Evolutionary conservation across 2,329 filamentous ascomycete genomes (phyloP), one percentile per base, ranked within the genome.

Genomic region (Pseudohalonectria lignicola): DNA sequence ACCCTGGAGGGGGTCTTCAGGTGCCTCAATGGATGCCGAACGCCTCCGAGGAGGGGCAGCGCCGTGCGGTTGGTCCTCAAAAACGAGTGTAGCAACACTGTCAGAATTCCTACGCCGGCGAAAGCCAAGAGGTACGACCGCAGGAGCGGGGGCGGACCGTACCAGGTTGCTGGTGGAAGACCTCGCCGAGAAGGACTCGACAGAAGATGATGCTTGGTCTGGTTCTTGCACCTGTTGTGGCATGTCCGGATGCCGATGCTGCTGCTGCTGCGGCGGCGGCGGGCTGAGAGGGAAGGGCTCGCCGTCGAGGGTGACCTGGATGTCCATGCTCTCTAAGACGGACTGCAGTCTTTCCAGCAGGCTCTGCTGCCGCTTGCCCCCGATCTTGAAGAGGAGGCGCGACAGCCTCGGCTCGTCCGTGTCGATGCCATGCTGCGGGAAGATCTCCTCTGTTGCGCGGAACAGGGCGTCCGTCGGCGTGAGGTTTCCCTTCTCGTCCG

Each of bases 391-490:
- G 40, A 94, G 62, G 49, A 93, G 79, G 45, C 81, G 76, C 46
- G 86, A 78, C 51, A 87, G 80, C 47, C 82, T 76, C 48, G 79
- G 77, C 50, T 57, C 56, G 49, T 84, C 78, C n/a, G 76, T 70
- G 42, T 85, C 71, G 45, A 86, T 64, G 39, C 77, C 81, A 62
- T 83, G 66, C 46, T 76, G 66, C 5, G 74, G 74, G n/a, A 94
- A 71, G 31, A 88, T 69, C 40, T 75, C 68, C 52, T 92, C 82
- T 54, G 93, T 93, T 21, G 86, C 85, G 38, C 72, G 70, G 59
- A 93, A 93, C 15, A 94, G 71, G 9, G 86, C 85, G 52, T 79
- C 78, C 41, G 82, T 86, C 4, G 84, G 79, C 17, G 82, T 67
- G 39, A 74, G 71, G 48, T 82, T 74, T 35, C 70, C 69, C 40